Percentiles rank a stretch among this genome's conserved stretches.
phyloP scores from a whole-genome alignment of 2,329 filamentous ascomycete species.

The Paracoccidioides lutzii region DNA sequence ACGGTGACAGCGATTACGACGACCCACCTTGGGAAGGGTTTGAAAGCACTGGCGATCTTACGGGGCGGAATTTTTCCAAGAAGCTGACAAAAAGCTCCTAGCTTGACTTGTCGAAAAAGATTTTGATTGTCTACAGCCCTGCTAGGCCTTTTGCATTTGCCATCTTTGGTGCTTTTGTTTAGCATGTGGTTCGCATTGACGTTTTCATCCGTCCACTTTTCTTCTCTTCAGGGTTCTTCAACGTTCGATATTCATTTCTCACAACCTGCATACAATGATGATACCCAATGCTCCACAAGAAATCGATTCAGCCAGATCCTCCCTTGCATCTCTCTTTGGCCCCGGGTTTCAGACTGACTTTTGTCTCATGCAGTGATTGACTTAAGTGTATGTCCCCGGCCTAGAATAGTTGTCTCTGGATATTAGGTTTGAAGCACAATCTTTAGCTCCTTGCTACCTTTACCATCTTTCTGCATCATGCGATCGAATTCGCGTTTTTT shows the following conservation, averaged over 20 bases:
- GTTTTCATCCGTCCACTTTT: neutral
- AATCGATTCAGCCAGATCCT: neutral
- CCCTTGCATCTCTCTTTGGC: neutral
- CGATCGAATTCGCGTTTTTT: slow-evolving; percentile 1
- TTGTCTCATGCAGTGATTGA: neutral
- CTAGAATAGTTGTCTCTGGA: neutral
- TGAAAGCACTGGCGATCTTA: slow-evolving; percentile 30
- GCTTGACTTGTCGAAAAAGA: neutral
- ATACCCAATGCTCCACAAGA: neutral
- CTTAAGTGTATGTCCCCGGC: neutral
- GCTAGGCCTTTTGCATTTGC: neutral
- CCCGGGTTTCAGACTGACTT: slow-evolving; percentile 1
- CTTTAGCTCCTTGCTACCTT: neutral
- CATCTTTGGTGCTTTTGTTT: neutral
- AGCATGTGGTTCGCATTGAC: neutral
- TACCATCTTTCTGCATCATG: neutral
- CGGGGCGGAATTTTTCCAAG: slow-evolving; percentile 14
- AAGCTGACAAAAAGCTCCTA: neutral
- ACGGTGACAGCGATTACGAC: slow-evolving; percentile 20
- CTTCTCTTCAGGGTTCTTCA: neutral
- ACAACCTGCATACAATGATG: neutral
- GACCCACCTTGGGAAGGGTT: slow-evolving; percentile 33
- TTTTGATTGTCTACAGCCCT: neutral
- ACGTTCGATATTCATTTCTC: neutral
- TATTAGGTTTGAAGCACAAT: neutral